phyloP scores from a whole-genome alignment of 2,329 filamentous ascomycete genomes.

The Sclerotiophoma versabilis region DNA sequence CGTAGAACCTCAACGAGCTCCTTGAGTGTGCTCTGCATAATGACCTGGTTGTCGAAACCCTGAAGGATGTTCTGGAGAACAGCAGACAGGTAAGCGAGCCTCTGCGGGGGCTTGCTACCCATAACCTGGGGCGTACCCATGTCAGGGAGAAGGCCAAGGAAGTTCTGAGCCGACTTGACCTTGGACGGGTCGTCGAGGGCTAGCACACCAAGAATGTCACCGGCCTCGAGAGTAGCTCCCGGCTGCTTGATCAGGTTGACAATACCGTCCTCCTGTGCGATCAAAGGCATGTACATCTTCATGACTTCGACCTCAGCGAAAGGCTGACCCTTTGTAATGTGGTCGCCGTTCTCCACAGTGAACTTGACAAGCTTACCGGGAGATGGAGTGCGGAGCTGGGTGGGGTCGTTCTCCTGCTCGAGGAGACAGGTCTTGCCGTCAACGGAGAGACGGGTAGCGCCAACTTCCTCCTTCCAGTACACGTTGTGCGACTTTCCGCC shows the following conservation, averaged over 20 bases:
- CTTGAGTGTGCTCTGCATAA: conserved; percentile 87
- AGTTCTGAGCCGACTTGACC: conserved; percentile 95
- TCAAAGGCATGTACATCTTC: conserved; percentile 99
- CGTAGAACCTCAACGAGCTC: conserved; percentile 90
- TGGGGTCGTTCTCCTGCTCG: conserved; percentile 98
- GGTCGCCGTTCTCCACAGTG: conserved; percentile 91
- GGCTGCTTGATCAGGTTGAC: conserved; percentile 99
- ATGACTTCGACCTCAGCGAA: conserved; percentile 99
- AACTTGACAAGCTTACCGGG: conserved; percentile 99
- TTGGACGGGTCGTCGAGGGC: conserved; percentile 93
- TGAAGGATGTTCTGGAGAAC: conserved; percentile 87
- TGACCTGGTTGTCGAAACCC: conserved; percentile 96
- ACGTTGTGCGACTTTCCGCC: conserved; percentile 95
- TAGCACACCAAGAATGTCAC: conserved; percentile 97
- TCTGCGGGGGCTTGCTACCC: conserved; percentile 90
- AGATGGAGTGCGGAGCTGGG: conserved; percentile 90
- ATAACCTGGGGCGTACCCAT: conserved; percentile 86
- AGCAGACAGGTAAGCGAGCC: conserved; percentile 77
- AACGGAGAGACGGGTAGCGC: conserved; percentile 91
- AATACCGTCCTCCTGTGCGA: conserved; percentile 92
- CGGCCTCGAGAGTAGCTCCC: conserved; percentile 94
- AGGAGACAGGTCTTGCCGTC: conserved; percentile 98
- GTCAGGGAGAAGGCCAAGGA: conserved; percentile 87
- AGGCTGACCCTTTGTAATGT: conserved; percentile 88
- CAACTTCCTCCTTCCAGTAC: conserved; percentile 99